These are phyloP conservation scores for Porphyridium purpureum DNA, from an alignment of 23 red algal species.

Conservation along the genomic window DNA sequence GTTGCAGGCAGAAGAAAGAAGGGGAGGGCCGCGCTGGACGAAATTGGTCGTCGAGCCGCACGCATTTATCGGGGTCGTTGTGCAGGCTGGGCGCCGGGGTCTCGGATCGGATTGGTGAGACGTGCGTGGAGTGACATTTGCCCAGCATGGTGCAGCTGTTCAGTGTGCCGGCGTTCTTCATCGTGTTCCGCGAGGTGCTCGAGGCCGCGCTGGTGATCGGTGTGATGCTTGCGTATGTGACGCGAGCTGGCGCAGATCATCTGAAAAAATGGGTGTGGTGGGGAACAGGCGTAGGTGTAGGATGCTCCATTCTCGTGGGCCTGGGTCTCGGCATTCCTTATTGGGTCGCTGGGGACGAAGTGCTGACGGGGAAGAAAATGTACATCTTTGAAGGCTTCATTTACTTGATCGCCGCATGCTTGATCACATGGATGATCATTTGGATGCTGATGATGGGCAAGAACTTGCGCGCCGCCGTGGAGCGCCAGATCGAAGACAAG, in stretches of 20 bases:
- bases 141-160: too few relatives aligned
- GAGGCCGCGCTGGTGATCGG: slow-evolving; percentile 73
- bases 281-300: slow-evolving; percentile 35
- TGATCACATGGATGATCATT: slow-evolving; percentile 79
- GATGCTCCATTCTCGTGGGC: slow-evolving; percentile 20
- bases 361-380: slow-evolving; percentile 26
- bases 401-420: slow-evolving; percentile 32
- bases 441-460: slow-evolving; percentile 76
- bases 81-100: too few relatives aligned
- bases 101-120: too few relatives aligned
- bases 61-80: too few relatives aligned
- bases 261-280: slow-evolving; percentile 45
- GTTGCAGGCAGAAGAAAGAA: too few relatives aligned
- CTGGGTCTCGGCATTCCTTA: slow-evolving; percentile 35
- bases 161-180: slow-evolving; percentile 71
- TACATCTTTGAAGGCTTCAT: slow-evolving; percentile 61
- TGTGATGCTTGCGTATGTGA: slow-evolving; percentile 61
- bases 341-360: slow-evolving; percentile 19
- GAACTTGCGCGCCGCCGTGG: slow-evolving; percentile 39
- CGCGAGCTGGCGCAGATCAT: slow-evolving; percentile 34
- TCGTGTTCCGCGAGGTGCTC: slow-evolving; percentile 64
- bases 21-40: too few relatives aligned
- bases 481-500: slow-evolving; percentile 21
- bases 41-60: too few relatives aligned
- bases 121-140: too few relatives aligned